Percentiles rank a stretch among this genome's conserved stretches.
phyloP scores from a whole-genome alignment of 2,329 filamentous ascomycete species.

The Thermoascus crustaceus region DNA sequence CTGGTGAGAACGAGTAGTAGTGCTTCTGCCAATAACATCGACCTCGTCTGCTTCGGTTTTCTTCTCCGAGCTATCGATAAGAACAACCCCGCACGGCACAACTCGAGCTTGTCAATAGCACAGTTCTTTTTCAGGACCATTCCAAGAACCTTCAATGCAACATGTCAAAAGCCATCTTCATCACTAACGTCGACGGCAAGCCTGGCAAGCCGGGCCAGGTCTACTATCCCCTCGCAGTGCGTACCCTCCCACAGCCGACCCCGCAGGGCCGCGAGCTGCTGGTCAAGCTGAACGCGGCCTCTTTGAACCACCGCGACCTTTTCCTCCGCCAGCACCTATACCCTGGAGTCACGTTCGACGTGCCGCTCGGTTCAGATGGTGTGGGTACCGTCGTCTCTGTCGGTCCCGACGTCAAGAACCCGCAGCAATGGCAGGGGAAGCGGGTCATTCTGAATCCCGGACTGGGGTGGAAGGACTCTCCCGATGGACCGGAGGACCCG shows the following conservation, averaged over 20 bases:
- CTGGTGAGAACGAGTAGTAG: too few relatives aligned
- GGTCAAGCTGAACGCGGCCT: conserved; percentile 66
- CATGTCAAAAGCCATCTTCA: conserved; percentile 40
- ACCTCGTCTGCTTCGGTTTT: neutral
- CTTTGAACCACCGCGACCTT: conserved; percentile 90
- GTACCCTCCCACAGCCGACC: conserved; percentile 53
- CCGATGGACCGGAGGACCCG: conserved; percentile 62
- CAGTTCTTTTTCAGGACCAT: too few relatives aligned
- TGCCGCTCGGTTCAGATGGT: conserved; percentile 76
- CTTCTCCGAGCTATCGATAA: conserved; percentile 1
- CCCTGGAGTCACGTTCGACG: conserved; percentile 70
- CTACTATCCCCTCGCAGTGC: conserved; percentile 52
- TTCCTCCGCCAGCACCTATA: conserved; percentile 92
- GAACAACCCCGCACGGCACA: neutral
- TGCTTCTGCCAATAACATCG: too few relatives aligned
- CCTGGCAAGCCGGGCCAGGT: conserved; percentile 71
- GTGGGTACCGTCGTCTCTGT: conserved; percentile 62
- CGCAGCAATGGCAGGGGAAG: conserved; percentile 52
- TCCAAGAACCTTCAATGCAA: conserved; percentile 6
- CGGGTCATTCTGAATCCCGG: conserved; percentile 72
- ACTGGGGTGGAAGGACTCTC: conserved; percentile 64
- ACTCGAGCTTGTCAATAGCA: too few relatives aligned
- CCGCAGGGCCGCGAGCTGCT: conserved; percentile 62
- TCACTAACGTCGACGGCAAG: conserved; percentile 52
- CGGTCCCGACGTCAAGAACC: conserved; percentile 46